phyloP scores from a whole-genome alignment of 1,284 basidiomycete genomes.

The Somion occarium region DNA sequence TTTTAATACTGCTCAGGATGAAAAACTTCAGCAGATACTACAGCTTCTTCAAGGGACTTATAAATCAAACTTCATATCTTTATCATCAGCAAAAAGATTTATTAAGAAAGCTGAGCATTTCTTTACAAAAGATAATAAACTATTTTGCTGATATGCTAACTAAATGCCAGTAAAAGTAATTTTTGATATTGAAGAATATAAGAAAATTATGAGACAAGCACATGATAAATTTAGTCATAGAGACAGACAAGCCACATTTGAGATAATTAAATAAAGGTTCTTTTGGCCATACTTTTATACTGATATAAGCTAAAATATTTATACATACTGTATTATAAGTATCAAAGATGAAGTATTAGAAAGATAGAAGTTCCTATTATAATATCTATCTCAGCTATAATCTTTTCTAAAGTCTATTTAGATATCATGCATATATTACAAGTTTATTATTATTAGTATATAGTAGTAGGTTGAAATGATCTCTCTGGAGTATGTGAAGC shows the following conservation, averaged over 20 bases:
- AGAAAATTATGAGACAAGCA: conserved; percentile 8
- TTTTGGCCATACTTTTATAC: conserved; percentile 25
- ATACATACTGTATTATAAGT: conserved; percentile 33
- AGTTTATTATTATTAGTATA: conserved; percentile 16
- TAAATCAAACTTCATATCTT: conserved; percentile 6
- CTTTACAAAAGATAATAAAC: conserved; percentile 5
- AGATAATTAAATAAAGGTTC: conserved; percentile 16
- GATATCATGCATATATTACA: conserved; percentile 28
- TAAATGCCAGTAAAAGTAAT: conserved; percentile 12
- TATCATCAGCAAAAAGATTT: neutral
- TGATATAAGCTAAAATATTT: conserved; percentile 29
- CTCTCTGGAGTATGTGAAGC: conserved; percentile 20
- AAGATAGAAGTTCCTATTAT: conserved; percentile 28
- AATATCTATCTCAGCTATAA: conserved; percentile 22
- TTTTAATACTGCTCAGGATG: no score
- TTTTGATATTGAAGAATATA: conserved; percentile 3
- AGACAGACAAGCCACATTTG: conserved; percentile 15
- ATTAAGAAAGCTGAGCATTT: conserved; percentile 12
- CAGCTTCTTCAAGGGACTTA: conserved; percentile 14
- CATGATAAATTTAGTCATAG: conserved; percentile 26
- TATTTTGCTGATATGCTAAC: conserved; percentile 13
- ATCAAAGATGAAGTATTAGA: conserved; percentile 26
- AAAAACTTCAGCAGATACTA: neutral
- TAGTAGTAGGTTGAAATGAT: conserved; percentile 22
- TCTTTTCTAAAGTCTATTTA: conserved; percentile 30